Base-by-base conservation (phyloP, 352 stramenopile genomes). In the Lagenidium giganteum region DNA sequence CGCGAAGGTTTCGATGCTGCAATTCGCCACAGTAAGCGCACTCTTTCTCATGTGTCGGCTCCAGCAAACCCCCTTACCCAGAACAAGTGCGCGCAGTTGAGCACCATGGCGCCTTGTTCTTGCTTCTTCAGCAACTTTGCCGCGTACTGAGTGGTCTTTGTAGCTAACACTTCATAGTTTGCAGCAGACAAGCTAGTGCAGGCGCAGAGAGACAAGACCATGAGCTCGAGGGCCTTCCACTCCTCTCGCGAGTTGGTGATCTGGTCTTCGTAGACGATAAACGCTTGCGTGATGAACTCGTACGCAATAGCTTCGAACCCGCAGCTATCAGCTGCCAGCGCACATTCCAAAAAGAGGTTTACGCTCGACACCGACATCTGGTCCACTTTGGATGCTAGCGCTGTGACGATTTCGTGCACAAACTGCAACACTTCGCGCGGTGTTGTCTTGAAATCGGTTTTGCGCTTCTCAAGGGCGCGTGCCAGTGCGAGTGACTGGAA, bases 191-290 rank as follows among this genome's bases (percentile, higher is more conserved):
- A 72, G 35, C 84, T 80, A 12, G 47, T 52, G n/a, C 66, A 93
- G 3, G 73, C 58, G 21, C 95, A 71, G 13, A 98, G 48, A 5
- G 87, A 87, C 25, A 87, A 62, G 22, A 98, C 84, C 60, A 98
- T 96, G 0, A 87, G 48, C 26, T 88, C 76, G 7, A 98, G 67
- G 18, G 90, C 89, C 25, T 78, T 70, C 62, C 81, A 81, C 51
- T 98, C 93, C 25, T 93, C 74, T 45, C 80, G 73, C 20, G 76
- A 96, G 53, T 98, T 86, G 7, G 75, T 89, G 12, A 98, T 86
- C 43, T 97, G 81, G 62, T 98, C 93, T 65, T 99, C 96, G 56
- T 98, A 99, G 12, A 99, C 65, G 29, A 98, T 86, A 47, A 98
- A 98, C 9, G 95, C 83, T 44, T 95, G 82, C 21, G 89, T 95